A percentile compares a stretch with the other conserved stretches of the same genome.
Conservation (phyloP, 331 rosid species). For the Dryas integrifolia region DNA sequence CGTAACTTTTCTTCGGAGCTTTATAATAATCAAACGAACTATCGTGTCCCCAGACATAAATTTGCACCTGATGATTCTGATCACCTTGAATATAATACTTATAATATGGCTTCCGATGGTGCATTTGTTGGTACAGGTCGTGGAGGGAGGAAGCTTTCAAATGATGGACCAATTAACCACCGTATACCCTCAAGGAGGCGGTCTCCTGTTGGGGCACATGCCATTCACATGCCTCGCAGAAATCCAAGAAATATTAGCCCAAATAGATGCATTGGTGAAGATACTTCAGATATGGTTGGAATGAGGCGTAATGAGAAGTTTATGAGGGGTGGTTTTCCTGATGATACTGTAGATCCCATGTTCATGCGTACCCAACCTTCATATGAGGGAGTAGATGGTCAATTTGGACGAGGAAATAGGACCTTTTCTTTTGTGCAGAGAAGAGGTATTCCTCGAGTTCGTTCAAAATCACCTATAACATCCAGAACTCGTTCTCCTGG, state of each 20-base stretch:
- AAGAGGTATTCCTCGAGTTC: constrained; percentile 51
- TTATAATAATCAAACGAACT: constrained; percentile 61
- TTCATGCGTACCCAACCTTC: constrained; percentile 53
- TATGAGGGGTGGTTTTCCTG: constrained; percentile 49
- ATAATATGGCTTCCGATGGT: constrained; percentile 50
- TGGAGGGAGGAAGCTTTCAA: constrained; percentile 59
- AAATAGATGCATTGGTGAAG: constrained; percentile 51
- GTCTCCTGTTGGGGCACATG: constrained; percentile 55
- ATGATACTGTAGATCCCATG: constrained; percentile 47
- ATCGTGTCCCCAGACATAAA: constrained; percentile 58
- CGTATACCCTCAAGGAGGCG: constrained; percentile 65
- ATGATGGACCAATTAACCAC: constrained; percentile 45
- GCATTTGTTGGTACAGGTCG: constrained; percentile 59
- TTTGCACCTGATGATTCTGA: constrained; percentile 50
- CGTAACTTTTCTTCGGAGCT: constrained; percentile 56
- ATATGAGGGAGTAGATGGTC: constrained; percentile 53
- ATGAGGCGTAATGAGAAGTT: constrained; percentile 62
- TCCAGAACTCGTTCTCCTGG: constrained; percentile 82
- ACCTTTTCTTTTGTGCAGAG: constrained; percentile 64
- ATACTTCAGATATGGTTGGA: constrained; percentile 56
- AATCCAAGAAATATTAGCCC: constrained; percentile 61
- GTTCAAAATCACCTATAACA: constrained; percentile 71
- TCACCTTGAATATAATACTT: constrained; percentile 51
- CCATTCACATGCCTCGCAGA: constrained; percentile 58
- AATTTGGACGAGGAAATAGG: constrained; percentile 64